Evolutionary conservation across 1,284 basidiomycete genomes (phyloP).

Genomic region (Ustilago loliicola): DNA sequence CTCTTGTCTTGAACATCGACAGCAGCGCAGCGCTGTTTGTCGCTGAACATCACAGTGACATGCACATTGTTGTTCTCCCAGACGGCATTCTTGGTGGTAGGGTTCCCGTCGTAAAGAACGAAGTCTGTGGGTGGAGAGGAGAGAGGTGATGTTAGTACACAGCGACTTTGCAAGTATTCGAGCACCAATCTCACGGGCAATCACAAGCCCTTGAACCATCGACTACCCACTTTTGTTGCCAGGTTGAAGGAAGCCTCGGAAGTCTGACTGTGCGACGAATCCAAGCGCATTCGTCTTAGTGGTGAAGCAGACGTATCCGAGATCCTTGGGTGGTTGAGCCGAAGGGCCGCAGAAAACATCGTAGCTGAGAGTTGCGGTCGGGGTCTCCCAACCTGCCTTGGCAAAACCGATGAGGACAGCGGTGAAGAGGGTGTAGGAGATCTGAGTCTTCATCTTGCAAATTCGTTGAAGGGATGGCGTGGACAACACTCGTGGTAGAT

Average conservation of each 20-base stretch:
- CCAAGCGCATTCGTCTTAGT: not conserved
- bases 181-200: not conserved
- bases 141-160: not conserved
- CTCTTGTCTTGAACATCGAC: not conserved
- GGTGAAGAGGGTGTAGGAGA: not conserved
- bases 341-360: not conserved
- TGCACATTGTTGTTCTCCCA: not conserved
- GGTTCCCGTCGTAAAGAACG: not conserved
- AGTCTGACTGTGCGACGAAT: not conserved
- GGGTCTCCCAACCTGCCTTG: not conserved
- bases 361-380: not conserved
- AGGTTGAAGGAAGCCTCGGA: constrained; percentile 1
- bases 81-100: not conserved
- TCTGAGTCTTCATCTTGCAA: constrained; percentile 1
- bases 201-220: too few relatives aligned
- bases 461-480: too few relatives aligned
- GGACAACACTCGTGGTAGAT: too few relatives aligned
- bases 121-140: not conserved
- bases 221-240: not conserved
- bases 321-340: not conserved
- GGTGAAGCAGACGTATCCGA: not conserved
- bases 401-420: not conserved
- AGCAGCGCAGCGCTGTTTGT: not conserved
- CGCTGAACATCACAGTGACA: not conserved
- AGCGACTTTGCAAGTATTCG: not conserved